Evolutionary conservation across 495 filamentous ascomycete species (phyloP).

Genomic region (Tuber magnatum): DNA sequence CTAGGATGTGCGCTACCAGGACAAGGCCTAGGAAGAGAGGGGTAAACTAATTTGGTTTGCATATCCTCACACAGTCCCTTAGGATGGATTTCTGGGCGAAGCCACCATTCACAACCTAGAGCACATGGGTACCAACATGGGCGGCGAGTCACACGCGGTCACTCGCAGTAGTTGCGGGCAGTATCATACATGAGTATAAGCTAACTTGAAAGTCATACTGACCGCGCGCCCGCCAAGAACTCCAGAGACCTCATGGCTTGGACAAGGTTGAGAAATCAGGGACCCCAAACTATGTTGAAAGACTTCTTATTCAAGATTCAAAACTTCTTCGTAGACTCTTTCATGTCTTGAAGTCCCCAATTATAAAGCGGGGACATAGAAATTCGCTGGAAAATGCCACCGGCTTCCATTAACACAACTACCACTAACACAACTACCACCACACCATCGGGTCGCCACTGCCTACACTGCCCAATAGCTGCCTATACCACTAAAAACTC

Average conservation of each 20-base stretch:
- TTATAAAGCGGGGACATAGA: not conserved
- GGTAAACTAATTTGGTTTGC: not conserved
- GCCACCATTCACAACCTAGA: not conserved
- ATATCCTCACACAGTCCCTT: not conserved
- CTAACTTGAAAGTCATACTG: not conserved
- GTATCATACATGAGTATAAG: not conserved
- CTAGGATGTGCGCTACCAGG: not conserved
- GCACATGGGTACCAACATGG: no score
- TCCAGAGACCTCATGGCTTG: not conserved
- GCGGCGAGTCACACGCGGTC: not conserved
- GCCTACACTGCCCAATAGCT: not conserved
- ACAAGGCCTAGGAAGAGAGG: not conserved
- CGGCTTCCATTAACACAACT: not conserved
- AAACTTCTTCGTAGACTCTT: not conserved
- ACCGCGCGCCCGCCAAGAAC: not conserved
- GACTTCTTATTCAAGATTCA: not conserved
- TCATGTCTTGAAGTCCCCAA: not conserved
- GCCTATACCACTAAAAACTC: not conserved
- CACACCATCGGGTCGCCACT: not conserved
- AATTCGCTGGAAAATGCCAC: not conserved
- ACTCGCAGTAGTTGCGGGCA: no score
- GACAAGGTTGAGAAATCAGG: not conserved
- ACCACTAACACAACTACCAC: not conserved
- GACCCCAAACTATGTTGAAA: not conserved
- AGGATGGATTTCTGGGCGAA: not conserved